A percentile compares a stretch with the other conserved stretches of the same genome.
phyloP scores from a whole-genome alignment of 2,329 filamentous ascomycete species.

The Verticillium longisporum region DNA sequence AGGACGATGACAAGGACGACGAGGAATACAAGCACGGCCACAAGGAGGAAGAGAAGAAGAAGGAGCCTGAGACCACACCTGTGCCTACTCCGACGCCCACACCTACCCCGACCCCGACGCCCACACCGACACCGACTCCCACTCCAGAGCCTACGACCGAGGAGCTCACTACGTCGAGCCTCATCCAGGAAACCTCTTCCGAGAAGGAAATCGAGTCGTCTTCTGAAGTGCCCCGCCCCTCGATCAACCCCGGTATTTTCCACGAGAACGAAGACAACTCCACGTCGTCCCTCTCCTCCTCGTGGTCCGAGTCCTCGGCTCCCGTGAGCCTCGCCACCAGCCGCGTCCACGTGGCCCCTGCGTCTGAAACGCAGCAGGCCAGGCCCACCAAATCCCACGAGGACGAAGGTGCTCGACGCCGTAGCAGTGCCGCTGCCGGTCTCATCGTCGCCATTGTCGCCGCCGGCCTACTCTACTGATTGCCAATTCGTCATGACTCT shows the following conservation, averaged over 20 bases:
- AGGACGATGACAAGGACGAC: conserved; percentile 11
- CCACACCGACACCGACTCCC: conserved; percentile 16
- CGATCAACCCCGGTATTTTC: conserved; percentile 42
- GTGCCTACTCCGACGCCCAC: conserved; percentile 9
- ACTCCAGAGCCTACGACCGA: conserved; percentile 14
- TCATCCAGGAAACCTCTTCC: conserved; percentile 11
- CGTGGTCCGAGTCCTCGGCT: conserved; percentile 15
- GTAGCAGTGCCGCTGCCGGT: conserved; percentile 43
- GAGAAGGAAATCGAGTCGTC: background rate
- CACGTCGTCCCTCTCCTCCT: conserved; percentile 11
- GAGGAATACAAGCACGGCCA: conserved; percentile 11
- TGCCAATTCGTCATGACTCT: background rate
- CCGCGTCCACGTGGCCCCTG: conserved; percentile 11
- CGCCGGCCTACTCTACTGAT: conserved; percentile 40
- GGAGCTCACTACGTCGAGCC: conserved; percentile 9
- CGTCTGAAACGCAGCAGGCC: conserved; percentile 15
- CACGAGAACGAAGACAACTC: conserved; percentile 34
- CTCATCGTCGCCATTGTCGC: conserved; percentile 50
- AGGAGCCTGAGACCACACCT: conserved; percentile 11
- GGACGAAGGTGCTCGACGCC: conserved; percentile 41
- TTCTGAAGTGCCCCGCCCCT: conserved; percentile 10
- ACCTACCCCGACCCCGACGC: conserved; percentile 7
- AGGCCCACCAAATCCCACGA: conserved; percentile 28
- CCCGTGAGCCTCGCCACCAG: conserved; percentile 3
- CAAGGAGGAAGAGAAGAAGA: conserved; percentile 9